phyloP scores from a whole-genome alignment of 2,329 filamentous ascomycete genomes.

The Sarocladiaceae sp. region DNA sequence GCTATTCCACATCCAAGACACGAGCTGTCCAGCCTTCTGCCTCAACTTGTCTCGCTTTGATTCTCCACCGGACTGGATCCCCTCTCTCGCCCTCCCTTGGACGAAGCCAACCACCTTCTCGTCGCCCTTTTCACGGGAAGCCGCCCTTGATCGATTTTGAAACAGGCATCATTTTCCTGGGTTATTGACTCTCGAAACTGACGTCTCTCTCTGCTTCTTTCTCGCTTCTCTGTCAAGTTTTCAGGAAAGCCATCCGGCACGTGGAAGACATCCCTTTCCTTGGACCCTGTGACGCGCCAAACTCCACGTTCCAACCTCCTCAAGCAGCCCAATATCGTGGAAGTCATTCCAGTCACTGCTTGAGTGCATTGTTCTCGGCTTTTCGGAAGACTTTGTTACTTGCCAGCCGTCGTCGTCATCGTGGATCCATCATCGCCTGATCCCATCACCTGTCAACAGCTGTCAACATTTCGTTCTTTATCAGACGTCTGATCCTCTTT shows the following conservation, averaged over 20 bases:
- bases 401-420: slow-evolving; percentile 1
- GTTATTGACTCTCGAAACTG: background rate
- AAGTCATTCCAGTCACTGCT: background rate
- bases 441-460: background rate
- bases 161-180: background rate
- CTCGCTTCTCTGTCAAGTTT: background rate
- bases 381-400: background rate
- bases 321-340: slow-evolving; percentile 5
- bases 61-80: slow-evolving; percentile 9
- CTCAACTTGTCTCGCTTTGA: slow-evolving; percentile 8
- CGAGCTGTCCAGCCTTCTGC: slow-evolving; percentile 1
- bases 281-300: slow-evolving; percentile 2
- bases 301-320: slow-evolving; percentile 8
- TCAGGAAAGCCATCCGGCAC: background rate
- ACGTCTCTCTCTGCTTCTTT: slow-evolving; percentile 8
- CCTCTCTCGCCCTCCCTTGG: background rate
- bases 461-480: background rate
- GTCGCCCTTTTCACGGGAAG: background rate
- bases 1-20: background rate
- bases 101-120: background rate
- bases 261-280: background rate
- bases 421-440: background rate
- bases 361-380: slow-evolving; percentile 1
- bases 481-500: background rate
- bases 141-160: slow-evolving; percentile 1